Evolutionary conservation across 441 rosid genomes (phyloP).

Genomic region (Eutrema salsugineum): DNA sequence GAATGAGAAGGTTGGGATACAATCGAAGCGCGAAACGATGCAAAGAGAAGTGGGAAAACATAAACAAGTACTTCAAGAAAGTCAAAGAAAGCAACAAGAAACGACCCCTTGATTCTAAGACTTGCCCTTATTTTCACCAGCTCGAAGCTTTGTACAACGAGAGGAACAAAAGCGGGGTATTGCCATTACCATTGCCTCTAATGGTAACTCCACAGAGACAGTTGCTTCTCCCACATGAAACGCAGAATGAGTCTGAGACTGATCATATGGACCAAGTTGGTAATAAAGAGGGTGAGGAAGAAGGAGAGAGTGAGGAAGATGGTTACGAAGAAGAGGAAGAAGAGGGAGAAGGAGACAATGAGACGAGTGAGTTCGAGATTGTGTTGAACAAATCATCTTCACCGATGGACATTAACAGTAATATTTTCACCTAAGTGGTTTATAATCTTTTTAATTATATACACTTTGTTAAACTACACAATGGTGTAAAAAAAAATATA

Average conservation of each 20-base stretch:
- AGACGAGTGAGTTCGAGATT: constrained; percentile 50
- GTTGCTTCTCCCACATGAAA: constrained; percentile 53
- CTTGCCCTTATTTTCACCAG: constrained; percentile 89
- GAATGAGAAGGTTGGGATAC: constrained; percentile 76
- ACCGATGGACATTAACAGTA: constrained; percentile 32
- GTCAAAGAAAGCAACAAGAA: constrained; percentile 82
- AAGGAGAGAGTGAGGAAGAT: constrained; percentile 45
- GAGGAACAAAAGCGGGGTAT: constrained; percentile 33
- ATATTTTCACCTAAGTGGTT: constrained; percentile 27
- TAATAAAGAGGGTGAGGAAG: constrained; percentile 32
- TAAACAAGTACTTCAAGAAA: constrained; percentile 93
- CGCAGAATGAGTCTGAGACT: constrained; percentile 17
- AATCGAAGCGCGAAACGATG: constrained; percentile 78
- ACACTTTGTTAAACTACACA: constrained; percentile 13
- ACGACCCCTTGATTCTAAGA: constrained; percentile 80
- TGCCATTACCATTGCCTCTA: constrained; percentile 31
- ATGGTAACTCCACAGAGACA: constrained; percentile 80
- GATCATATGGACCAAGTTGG: constrained; percentile 16
- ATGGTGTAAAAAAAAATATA: constrained; percentile 5
- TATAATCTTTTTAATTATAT: neutral
- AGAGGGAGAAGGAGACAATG: constrained; percentile 54
- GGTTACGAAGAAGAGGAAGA: constrained; percentile 41
- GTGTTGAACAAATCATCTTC: constrained; percentile 52
- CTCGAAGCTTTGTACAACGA: constrained; percentile 72
- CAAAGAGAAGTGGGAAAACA: constrained; percentile 98